phyloP scores from a whole-genome alignment of 2,329 filamentous ascomycete genomes.

The Endocalyx cinctus region DNA sequence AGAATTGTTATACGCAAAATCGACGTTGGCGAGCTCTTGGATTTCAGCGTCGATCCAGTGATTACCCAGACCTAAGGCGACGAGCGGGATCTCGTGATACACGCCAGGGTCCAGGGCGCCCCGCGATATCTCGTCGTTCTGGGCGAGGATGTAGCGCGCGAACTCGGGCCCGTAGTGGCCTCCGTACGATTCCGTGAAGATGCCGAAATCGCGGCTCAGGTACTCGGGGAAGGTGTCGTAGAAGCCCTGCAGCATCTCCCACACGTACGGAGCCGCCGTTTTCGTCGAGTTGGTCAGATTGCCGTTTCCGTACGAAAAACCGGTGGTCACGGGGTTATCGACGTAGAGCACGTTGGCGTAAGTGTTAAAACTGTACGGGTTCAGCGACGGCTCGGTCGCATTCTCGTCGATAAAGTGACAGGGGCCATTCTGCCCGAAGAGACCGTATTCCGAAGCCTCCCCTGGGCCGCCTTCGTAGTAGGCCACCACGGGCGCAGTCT shows the following conservation, averaged over 20 bases:
- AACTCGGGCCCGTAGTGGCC: constrained; percentile 57
- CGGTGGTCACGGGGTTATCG: constrained; percentile 33
- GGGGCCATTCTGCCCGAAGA: constrained; percentile 41
- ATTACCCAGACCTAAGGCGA: too few relatives aligned
- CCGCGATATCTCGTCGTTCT: constrained; percentile 47
- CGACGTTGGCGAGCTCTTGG: too few relatives aligned
- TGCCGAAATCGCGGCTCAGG: constrained; percentile 50
- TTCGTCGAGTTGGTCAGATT: constrained; percentile 36
- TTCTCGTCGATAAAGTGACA: constrained; percentile 36
- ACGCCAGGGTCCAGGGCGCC: constrained; percentile 31
- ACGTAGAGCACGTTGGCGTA: constrained; percentile 39
- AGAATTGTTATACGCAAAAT: too few relatives aligned
- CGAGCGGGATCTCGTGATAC: constrained; percentile 27
- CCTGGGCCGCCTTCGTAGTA: constrained; percentile 39
- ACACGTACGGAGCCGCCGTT: constrained; percentile 45
- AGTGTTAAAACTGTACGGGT: constrained; percentile 39
- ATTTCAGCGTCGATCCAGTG: too few relatives aligned
- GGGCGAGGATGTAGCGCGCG: constrained; percentile 48
- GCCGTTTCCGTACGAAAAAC: constrained; percentile 36
- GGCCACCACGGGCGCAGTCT: constrained; percentile 27
- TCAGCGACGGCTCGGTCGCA: constrained; percentile 32
- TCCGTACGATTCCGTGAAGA: constrained; percentile 53
- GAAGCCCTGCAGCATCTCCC: constrained; percentile 56
- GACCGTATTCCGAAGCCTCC: constrained; percentile 33
- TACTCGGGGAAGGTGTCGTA: constrained; percentile 61